These are phyloP conservation scores for Rhizoclosmatium sp. DNA, from an alignment of 192 early-diverging fungal species.

Conservation along the genomic window DNA sequence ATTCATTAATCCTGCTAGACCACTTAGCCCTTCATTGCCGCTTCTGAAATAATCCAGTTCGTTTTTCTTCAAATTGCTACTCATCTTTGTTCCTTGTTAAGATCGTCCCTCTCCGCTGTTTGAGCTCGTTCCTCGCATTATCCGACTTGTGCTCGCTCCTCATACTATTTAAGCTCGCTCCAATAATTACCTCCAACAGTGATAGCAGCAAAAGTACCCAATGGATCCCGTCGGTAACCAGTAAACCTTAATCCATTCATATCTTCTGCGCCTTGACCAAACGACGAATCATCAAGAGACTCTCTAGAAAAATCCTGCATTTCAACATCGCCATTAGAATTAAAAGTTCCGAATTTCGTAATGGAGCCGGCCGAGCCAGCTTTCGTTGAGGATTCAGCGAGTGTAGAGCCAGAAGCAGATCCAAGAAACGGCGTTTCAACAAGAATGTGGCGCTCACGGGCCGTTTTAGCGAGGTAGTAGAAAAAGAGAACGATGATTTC, in stretches of 20 bases:
- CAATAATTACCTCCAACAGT: conserved; percentile 33
- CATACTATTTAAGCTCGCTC: neutral
- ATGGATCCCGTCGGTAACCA: conserved; percentile 66
- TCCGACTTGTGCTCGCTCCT: too few relatives aligned
- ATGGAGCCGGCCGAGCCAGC: neutral
- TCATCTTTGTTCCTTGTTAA: neutral
- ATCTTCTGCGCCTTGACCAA: neutral
- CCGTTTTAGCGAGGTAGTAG: conserved; percentile 30
- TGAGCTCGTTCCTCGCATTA: too few relatives aligned
- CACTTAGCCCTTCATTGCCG: too few relatives aligned
- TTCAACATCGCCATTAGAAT: conserved; percentile 31
- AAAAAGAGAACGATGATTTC: conserved; percentile 37
- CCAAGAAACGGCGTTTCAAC: conserved; percentile 3
- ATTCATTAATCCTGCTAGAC: too few relatives aligned
- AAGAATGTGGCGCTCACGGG: conserved; percentile 13
- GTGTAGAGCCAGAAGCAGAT: neutral
- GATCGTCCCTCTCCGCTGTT: neutral
- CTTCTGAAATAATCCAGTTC: too few relatives aligned
- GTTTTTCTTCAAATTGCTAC: neutral
- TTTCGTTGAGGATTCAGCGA: neutral
- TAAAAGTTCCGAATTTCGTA: neutral
- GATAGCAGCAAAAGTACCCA: conserved; percentile 61
- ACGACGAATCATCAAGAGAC: neutral
- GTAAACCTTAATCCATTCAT: conserved; percentile 54
- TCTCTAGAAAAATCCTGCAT: conserved; percentile 24